Evolutionary conservation across 306 rosid genomes (phyloP).

Genomic region (Trifolium repens): DNA sequence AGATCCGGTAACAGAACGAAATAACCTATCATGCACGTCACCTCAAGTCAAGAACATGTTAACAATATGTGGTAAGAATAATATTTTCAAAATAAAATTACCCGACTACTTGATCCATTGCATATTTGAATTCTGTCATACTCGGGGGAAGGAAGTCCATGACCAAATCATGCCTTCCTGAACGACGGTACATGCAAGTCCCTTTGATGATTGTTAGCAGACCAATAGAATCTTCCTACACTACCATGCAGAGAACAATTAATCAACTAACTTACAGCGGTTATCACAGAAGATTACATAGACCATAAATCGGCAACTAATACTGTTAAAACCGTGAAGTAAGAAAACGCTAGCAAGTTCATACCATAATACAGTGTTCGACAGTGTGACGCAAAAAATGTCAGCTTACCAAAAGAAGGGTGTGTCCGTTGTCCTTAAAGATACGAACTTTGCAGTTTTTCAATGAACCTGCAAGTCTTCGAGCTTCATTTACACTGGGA

Average conservation of each 20-base stretch:
- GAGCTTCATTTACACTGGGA: conserved; percentile 85
- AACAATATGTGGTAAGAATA: conserved; percentile 22
- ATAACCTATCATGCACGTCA: conserved; percentile 52
- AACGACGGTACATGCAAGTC: conserved; percentile 71
- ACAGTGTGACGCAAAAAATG: background rate
- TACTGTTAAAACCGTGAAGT: background rate
- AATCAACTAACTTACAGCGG: background rate
- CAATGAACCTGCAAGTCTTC: conserved; percentile 58
- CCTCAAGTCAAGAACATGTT: conserved; percentile 28
- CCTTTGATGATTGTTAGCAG: conserved; percentile 82
- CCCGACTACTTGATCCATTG: conserved; percentile 65
- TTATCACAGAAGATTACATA: conserved; percentile 31
- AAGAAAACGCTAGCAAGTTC: conserved; percentile 4
- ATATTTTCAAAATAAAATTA: conserved; percentile 45
- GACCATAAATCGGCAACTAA: conserved; percentile 12
- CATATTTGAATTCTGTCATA: conserved; percentile 57
- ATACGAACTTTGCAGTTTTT: conserved; percentile 66
- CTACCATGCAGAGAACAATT: conserved; percentile 42
- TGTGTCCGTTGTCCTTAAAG: conserved; percentile 86
- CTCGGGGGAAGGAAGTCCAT: conserved; percentile 81
- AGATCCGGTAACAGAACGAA: conserved; percentile 66
- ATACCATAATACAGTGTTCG: background rate
- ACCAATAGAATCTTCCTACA: conserved; percentile 86
- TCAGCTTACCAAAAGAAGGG: conserved; percentile 76
- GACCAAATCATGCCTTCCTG: conserved; percentile 63